These are phyloP conservation scores for Sambucus nigra DNA, from an alignment of 129 eudicot genomes.

Conservation along the genomic window DNA sequence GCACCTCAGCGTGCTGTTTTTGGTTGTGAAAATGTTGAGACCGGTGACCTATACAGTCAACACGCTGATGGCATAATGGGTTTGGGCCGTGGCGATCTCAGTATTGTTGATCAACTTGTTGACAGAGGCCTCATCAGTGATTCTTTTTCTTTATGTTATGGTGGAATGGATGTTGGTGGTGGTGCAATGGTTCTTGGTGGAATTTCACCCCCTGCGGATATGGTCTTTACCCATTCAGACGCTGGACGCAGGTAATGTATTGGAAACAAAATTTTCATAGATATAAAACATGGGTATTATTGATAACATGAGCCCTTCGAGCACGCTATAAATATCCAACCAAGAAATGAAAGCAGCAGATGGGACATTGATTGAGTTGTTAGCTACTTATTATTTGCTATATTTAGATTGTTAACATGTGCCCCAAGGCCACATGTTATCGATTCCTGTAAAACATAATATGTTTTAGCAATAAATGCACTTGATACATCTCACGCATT, in stretches of 20 bases:
- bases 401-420: too few species aligned
- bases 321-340: too few species aligned
- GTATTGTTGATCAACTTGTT: constrained; percentile 96
- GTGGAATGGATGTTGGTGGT: constrained; percentile 98
- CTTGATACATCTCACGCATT: constrained; percentile 92
- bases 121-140: constrained; percentile 71
- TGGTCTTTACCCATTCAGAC: constrained; percentile 78
- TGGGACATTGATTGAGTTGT: too few species aligned
- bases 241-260: constrained; percentile 78
- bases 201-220: constrained; percentile 61
- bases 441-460: constrained; percentile 6
- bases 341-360: too few species aligned
- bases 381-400: too few species aligned
- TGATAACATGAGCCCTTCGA: too few species aligned
- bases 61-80: constrained; percentile 99
- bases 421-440: too few species aligned
- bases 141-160: constrained; percentile 93
- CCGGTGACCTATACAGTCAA: constrained; percentile 91
- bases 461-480: constrained; percentile 50
- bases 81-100: constrained; percentile 88
- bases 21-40: constrained; percentile 92
- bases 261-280: constrained; percentile 23
- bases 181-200: constrained; percentile 99
- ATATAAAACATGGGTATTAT: constrained; percentile 13
- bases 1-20: constrained; percentile 82